These are phyloP conservation scores for Dicorynia guianensis DNA, from an alignment of 306 rosid genomes.

Conservation along the genomic window DNA sequence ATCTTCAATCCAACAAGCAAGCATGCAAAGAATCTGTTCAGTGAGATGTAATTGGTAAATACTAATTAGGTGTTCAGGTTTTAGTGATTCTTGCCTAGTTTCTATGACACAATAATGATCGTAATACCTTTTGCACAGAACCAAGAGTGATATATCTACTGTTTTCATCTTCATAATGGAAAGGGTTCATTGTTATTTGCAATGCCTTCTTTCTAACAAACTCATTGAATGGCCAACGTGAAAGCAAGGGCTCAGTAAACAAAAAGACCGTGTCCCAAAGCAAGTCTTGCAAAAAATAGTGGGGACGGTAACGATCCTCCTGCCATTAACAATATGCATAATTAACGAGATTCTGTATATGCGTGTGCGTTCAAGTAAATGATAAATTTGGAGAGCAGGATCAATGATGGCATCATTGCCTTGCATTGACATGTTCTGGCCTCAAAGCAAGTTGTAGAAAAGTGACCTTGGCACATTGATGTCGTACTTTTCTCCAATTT, in stretches of 20 bases:
- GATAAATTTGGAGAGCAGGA: no score
- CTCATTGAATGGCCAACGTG: slow-evolving; percentile 57
- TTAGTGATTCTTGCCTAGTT: no score
- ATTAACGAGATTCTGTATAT: no score
- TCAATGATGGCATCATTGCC: no score
- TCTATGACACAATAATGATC: no score
- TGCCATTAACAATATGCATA: background rate
- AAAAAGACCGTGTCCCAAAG: slow-evolving; percentile 56
- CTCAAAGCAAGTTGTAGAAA: no score
- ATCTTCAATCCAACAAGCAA: slow-evolving; percentile 62
- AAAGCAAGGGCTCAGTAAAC: slow-evolving; percentile 51
- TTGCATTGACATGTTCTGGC: no score
- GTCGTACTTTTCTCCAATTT: slow-evolving; percentile 56
- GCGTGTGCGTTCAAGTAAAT: no score
- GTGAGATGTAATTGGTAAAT: no score
- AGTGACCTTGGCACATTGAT: slow-evolving; percentile 46
- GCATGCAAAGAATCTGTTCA: slow-evolving; percentile 49
- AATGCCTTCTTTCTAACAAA: slow-evolving; percentile 50
- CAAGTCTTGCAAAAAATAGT: slow-evolving; percentile 48
- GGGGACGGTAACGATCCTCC: slow-evolving; percentile 55
- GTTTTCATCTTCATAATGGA: slow-evolving; percentile 62
- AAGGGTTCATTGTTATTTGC: slow-evolving; percentile 52
- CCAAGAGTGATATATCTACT: slow-evolving; percentile 53
- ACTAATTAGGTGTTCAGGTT: no score
- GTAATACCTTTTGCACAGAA: slow-evolving; percentile 51